A percentile compares a stretch with the other conserved stretches of the same genome.
These are phyloP conservation scores for Xanthoparmelia taractica DNA, from an alignment of 495 filamentous ascomycete species.

Conservation along the genomic window DNA sequence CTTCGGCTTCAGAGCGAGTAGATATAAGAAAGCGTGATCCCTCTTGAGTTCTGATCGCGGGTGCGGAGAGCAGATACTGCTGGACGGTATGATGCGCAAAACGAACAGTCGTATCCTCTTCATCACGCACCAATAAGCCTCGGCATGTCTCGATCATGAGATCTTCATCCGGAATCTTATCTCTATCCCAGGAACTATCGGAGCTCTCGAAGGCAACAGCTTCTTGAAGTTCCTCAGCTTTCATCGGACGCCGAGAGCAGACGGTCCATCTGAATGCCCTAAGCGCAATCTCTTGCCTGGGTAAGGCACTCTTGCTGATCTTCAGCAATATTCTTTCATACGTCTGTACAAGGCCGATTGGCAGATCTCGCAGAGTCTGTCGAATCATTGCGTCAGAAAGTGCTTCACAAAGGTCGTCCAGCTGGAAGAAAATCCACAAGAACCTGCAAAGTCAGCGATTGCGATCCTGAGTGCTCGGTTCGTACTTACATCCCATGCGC, in stretches of 20 bases:
- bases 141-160: slow-evolving; percentile 30
- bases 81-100: slow-evolving; percentile 34
- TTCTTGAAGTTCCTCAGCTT: slow-evolving; percentile 34
- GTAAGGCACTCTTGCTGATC: slow-evolving; percentile 7
- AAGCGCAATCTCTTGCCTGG: slow-evolving; percentile 7
- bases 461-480: neutral
- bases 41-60: neutral
- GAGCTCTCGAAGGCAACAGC: slow-evolving; percentile 28
- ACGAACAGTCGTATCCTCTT: slow-evolving; percentile 26
- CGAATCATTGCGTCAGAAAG: slow-evolving; percentile 21
- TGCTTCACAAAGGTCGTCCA: slow-evolving; percentile 29
- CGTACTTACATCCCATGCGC: slow-evolving; percentile 27
- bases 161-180: slow-evolving; percentile 25
- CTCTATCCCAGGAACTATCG: slow-evolving; percentile 26
- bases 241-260: slow-evolving; percentile 29
- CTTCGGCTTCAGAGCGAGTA: slow-evolving; percentile 8
- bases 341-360: slow-evolving; percentile 23
- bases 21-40: neutral
- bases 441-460: slow-evolving; percentile 22
- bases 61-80: slow-evolving; percentile 25
- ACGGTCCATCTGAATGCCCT: slow-evolving; percentile 28
- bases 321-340: slow-evolving; percentile 26
- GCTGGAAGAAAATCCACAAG: slow-evolving; percentile 29
- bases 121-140: slow-evolving; percentile 32
- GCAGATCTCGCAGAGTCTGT: slow-evolving; percentile 22